Conservation (phyloP, 352 stramenopile species). For the Thraustochytrium striatum region DNA sequence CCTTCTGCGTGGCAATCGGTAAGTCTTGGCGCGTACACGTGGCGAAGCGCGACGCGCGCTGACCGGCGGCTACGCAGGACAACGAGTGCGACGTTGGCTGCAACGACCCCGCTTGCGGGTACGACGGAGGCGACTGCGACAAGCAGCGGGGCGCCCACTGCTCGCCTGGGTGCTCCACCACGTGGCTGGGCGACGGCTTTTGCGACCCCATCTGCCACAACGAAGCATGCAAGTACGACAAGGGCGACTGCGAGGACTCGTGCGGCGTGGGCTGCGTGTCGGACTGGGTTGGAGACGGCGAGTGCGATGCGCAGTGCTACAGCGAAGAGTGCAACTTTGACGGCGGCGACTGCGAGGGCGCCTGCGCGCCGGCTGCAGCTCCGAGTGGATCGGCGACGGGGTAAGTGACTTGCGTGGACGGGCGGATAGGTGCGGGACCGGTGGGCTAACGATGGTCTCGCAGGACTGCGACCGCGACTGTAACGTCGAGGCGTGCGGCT, state of each 20-base stretch:
- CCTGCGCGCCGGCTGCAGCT: neutral
- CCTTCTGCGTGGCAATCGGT: no score
- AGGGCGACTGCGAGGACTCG: slow-evolving; percentile 81
- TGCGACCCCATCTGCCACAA: slow-evolving; percentile 80
- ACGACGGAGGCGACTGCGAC: no score
- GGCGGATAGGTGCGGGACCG: no score
- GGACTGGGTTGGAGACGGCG: slow-evolving; percentile 61
- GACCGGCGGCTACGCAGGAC: no score
- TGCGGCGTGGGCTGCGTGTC: slow-evolving; percentile 69
- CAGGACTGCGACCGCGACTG: slow-evolving; percentile 79
- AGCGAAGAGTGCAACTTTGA: slow-evolving; percentile 79
- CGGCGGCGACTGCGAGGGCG: slow-evolving; percentile 77
- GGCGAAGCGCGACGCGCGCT: no score
- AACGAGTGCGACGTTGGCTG: no score
- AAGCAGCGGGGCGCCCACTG: no score
- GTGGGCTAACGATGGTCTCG: slow-evolving; percentile 58
- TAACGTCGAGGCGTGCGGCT: no score
- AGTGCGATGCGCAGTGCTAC: slow-evolving; percentile 78
- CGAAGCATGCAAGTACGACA: slow-evolving; percentile 79
- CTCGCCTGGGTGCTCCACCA: slow-evolving; percentile 61
- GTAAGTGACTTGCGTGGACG: no score
- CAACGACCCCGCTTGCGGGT: no score
- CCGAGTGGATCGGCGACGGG: no score
- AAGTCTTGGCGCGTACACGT: no score
- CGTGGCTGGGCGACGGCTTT: slow-evolving; percentile 62